Evolutionary conservation across 331 rosid species (phyloP).

Genomic region (Acacia pycnantha): DNA sequence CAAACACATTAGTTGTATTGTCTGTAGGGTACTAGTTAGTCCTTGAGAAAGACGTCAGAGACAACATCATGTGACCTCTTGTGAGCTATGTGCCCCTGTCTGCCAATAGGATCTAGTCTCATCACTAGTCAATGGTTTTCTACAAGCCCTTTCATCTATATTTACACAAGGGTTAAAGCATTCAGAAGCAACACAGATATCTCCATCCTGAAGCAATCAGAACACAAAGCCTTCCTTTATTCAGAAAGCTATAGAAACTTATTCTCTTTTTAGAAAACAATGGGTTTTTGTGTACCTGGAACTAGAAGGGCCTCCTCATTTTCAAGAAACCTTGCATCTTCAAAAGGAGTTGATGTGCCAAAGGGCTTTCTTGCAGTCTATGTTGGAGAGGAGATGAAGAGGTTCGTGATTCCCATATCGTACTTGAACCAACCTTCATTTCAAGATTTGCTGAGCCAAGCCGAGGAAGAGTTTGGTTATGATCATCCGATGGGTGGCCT

Average conservation of each 20-base stretch:
- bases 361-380: slow-evolving; percentile 49
- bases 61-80: not conserved
- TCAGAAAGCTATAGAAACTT: not conserved
- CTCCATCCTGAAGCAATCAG: slow-evolving; percentile 12
- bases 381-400: slow-evolving; percentile 40
- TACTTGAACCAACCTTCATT: slow-evolving; percentile 37
- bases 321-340: not conserved
- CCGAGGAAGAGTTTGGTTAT: slow-evolving; percentile 38
- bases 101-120: not conserved
- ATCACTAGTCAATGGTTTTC: not conserved
- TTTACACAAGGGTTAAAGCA: slow-evolving; percentile 8
- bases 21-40: not conserved
- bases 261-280: not conserved
- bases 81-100: not conserved
- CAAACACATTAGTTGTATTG: not conserved
- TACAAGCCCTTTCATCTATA: not conserved
- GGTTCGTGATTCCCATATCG: slow-evolving; percentile 40
- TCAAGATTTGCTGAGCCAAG: slow-evolving; percentile 41
- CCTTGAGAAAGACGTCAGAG: not conserved
- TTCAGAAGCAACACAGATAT: slow-evolving; percentile 18
- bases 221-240: not conserved
- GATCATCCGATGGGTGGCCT: slow-evolving; percentile 10
- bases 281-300: slow-evolving; percentile 38
- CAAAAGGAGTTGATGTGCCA: slow-evolving; percentile 30
- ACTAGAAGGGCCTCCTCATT: slow-evolving; percentile 17